Evolutionary conservation across 2,329 filamentous ascomycete species (phyloP), one percentile per base, ranked within the genome.

Genomic region (Ramichloridium luteum): DNA sequence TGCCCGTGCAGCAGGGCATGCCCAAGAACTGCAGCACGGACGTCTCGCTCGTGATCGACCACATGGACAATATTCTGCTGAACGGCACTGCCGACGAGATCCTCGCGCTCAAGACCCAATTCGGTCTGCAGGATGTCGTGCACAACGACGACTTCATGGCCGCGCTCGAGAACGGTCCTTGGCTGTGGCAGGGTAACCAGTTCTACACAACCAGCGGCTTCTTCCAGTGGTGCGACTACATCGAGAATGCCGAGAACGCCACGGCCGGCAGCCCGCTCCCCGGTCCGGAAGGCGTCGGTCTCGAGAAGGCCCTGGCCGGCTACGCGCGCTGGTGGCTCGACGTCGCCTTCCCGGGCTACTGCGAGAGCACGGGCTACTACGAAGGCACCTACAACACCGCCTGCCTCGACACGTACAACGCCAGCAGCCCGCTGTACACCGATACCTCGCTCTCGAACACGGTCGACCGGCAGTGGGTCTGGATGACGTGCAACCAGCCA

Each of bases 401-500:
- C 12, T 77, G 72, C 47, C 65, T 66, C 37, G 56, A 74, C 49
- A 67, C 61, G 1, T 62, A 72, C 49, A 64, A 75, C 42, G 39
- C 56, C 5, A 57, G 54, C 13, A 69, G 57, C 38, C 57, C 63
- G 0, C 40, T 68, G 2, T 76, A 59, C 51, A 67, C 62, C 3
- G 68, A 77, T 47, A 52, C 47, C 12, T 56, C 53, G 2, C 54
- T 67, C 4, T 41, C 40, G 29, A 74, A 75, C 46, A 32, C 45
- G 0, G 43, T 56, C 18, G 59, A 68, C 40, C 54, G 69, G 0
- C 68, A 72, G 38, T 77, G 70, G 71, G 49, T 59, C 5, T 77
- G 72, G 72, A 62, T 74, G 52, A 58, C 64, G 2, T 77, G 74
- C 59, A 76, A 77, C 46, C 69, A 77, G 48, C 71, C 72, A n/a